These are phyloP conservation scores for Neonectria sp. DNA, from an alignment of 2,329 filamentous ascomycete species.

Conservation along the genomic window DNA sequence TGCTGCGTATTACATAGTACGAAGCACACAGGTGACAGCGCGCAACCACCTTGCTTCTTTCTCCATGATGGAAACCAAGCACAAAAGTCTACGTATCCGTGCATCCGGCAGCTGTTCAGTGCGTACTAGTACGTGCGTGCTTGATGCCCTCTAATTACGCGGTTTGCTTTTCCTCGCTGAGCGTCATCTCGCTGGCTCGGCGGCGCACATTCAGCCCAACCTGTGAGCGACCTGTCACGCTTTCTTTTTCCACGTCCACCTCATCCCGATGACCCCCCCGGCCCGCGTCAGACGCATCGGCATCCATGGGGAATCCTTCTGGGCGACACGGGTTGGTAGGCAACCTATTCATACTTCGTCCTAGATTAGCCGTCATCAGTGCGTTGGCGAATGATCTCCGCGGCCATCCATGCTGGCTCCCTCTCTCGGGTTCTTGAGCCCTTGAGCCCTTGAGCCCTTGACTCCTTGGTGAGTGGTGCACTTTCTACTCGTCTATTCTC, in stretches of 20 bases:
- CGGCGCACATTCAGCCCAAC: constrained; percentile 27
- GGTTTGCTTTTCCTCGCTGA: constrained; percentile 26
- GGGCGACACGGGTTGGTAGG: not conserved
- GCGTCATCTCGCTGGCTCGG: constrained; percentile 10
- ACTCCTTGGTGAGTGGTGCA: no score
- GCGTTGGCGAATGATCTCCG: constrained; percentile 15
- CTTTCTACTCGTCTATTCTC: not conserved
- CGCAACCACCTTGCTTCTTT: constrained; percentile 33
- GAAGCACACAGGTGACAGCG: not conserved
- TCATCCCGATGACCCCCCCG: constrained; percentile 4
- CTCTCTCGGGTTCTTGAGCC: not conserved
- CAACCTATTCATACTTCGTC: not conserved
- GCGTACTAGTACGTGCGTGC: not conserved
- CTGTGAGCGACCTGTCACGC: constrained; percentile 30
- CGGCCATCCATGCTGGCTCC: constrained; percentile 13
- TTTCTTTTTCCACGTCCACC: constrained; percentile 15
- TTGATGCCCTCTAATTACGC: constrained; percentile 10
- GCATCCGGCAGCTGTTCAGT: constrained; percentile 8
- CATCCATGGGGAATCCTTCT: constrained; percentile 4
- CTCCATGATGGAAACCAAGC: constrained; percentile 7
- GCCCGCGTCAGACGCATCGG: constrained; percentile 13
- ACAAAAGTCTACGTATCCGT: constrained; percentile 15
- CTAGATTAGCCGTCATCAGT: not conserved
- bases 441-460: not conserved
- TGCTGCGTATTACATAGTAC: not conserved